phyloP scores from a whole-genome alignment of 805 yeast species.

The Starmerella stigmatis region DNA sequence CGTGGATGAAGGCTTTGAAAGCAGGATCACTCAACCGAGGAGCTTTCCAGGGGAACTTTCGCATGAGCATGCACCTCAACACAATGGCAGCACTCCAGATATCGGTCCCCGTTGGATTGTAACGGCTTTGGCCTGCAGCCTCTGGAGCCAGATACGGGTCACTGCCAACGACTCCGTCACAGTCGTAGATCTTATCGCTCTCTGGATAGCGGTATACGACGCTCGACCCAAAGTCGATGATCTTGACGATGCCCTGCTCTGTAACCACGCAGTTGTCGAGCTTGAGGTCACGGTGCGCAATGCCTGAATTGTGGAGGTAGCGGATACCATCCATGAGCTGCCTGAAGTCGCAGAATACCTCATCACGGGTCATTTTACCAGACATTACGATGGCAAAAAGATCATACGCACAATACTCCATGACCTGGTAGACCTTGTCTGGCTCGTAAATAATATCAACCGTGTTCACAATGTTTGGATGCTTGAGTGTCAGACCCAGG shows the following conservation, averaged over 20 bases:
- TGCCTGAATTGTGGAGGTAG: constrained; percentile 67
- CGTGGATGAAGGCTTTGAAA: constrained; percentile 61
- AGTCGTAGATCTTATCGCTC: constrained; percentile 56
- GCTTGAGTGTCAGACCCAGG: constrained; percentile 80
- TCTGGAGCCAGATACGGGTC: constrained; percentile 91
- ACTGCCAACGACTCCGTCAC: constrained; percentile 78
- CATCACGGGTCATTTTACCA: constrained; percentile 69
- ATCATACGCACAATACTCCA: constrained; percentile 92
- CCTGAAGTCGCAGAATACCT: constrained; percentile 80
- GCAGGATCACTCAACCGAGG: constrained; percentile 74
- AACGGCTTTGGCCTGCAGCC: constrained; percentile 68
- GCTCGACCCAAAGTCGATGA: constrained; percentile 89
- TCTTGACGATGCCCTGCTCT: constrained; percentile 69
- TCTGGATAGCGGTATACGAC: constrained; percentile 86
- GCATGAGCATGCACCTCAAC: constrained; percentile 82
- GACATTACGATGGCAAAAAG: constrained; percentile 91
- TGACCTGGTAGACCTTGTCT: constrained; percentile 76
- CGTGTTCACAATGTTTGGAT: constrained; percentile 83
- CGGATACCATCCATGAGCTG: constrained; percentile 72
- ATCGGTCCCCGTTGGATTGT: constrained; percentile 89
- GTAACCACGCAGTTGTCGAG: constrained; percentile 86
- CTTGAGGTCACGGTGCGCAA: constrained; percentile 86
- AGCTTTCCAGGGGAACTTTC: constrained; percentile 90
- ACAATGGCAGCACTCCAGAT: constrained; percentile 89
- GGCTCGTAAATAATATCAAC: constrained; percentile 84